Percentiles rank a stretch among this genome's conserved stretches.
Conservation (phyloP, 495 filamentous ascomycete species). For the Entonaema liquescens region DNA sequence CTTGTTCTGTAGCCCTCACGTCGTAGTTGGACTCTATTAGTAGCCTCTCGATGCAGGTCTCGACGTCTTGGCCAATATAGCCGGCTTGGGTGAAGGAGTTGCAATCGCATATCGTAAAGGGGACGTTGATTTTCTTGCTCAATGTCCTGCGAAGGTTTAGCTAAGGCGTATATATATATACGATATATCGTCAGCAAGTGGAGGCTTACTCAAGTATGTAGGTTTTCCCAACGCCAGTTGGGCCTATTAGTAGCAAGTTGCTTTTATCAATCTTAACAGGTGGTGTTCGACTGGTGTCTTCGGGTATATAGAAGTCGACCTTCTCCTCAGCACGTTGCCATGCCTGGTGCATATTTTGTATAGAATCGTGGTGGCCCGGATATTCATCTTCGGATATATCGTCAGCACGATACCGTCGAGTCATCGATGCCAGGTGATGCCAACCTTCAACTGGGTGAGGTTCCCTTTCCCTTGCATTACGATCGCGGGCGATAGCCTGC, state of each 20-base stretch:
- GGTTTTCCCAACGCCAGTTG: constrained; percentile 96
- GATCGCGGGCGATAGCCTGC: constrained; percentile 54
- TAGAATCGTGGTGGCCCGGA: constrained; percentile 73
- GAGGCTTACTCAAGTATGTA: constrained; percentile 78
- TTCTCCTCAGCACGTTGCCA: constrained; percentile 36
- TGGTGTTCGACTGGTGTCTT: constrained; percentile 58
- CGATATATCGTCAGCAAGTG: neutral
- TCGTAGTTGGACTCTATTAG: constrained; percentile 92
- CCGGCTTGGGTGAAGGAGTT: constrained; percentile 97
- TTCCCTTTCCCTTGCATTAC: constrained; percentile 52
- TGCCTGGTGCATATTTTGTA: constrained; percentile 51
- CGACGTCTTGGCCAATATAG: constrained; percentile 96
- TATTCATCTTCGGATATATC: constrained; percentile 73
- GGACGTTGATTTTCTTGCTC: constrained; percentile 78
- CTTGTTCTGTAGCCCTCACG: constrained; percentile 82
- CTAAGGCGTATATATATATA: constrained; percentile 20
- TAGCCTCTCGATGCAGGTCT: constrained; percentile 88
- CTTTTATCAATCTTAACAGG: constrained; percentile 91
- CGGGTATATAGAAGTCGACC: constrained; percentile 50
- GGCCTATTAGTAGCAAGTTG: constrained; percentile 91
- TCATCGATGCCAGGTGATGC: constrained; percentile 41
- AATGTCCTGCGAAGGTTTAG: constrained; percentile 48
- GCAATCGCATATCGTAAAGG: constrained; percentile 97
- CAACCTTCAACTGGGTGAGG: constrained; percentile 60
- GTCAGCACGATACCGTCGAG: constrained; percentile 43